These are phyloP conservation scores for Hondaea fermentalgiana DNA, from an alignment of 108 stramenopile species.

Conservation along the genomic window DNA sequence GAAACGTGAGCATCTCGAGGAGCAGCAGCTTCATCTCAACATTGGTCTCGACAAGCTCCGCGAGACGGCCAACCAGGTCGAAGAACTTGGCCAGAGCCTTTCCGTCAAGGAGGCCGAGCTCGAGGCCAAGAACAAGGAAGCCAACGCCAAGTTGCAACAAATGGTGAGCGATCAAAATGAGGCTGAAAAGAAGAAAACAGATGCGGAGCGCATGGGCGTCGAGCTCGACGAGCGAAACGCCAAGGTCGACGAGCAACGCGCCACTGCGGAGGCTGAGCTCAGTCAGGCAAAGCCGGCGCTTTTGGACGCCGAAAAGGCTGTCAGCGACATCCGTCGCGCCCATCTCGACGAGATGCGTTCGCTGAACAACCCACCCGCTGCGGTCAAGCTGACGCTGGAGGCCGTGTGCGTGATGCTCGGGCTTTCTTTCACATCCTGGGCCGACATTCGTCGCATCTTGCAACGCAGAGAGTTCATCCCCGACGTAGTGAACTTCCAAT, in stretches of 20 bases:
- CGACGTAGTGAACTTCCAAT: constrained; percentile 85
- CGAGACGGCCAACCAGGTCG: constrained; percentile 85
- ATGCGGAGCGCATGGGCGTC: constrained; percentile 76
- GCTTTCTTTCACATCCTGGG: constrained; percentile 65
- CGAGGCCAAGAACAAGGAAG: constrained; percentile 70
- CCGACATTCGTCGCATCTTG: constrained; percentile 80
- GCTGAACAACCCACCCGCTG: constrained; percentile 79
- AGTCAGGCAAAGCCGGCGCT: constrained; percentile 93
- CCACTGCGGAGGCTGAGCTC: constrained; percentile 81
- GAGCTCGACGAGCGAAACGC: constrained; percentile 69
- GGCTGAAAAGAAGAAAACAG: constrained; percentile 81
- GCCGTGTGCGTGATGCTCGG: constrained; percentile 91
- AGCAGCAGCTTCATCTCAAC: constrained; percentile 88
- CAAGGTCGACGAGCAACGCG: constrained; percentile 69
- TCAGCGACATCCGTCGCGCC: constrained; percentile 84
- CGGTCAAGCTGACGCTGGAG: constrained; percentile 83
- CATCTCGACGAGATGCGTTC: constrained; percentile 89
- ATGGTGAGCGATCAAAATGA: constrained; percentile 96
- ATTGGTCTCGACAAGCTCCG: constrained; percentile 84
- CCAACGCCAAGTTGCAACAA: constrained; percentile 87
- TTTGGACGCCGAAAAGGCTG: constrained; percentile 67
- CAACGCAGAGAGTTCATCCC: constrained; percentile 85
- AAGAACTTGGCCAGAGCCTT: constrained; percentile 69
- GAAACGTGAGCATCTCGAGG: constrained; percentile 69
- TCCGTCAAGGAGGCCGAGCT: constrained; percentile 68